These are phyloP conservation scores for Tylopilus cervinicoccineus DNA, from an alignment of 768 basidiomycete genomes.

Conservation along the genomic window DNA sequence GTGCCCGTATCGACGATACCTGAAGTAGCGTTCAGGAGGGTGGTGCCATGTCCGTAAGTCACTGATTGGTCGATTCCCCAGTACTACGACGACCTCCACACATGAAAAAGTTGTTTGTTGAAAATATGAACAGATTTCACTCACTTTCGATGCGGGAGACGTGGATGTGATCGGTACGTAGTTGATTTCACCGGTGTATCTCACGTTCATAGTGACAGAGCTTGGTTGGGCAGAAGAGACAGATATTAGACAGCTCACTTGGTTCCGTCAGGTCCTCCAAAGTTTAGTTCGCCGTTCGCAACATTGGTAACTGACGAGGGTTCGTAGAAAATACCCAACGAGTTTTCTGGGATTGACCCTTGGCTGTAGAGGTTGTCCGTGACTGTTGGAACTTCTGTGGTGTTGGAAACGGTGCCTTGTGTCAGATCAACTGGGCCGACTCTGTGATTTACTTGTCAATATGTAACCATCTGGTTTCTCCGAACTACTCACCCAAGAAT, in stretches of 20 bases:
- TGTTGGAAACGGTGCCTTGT: constrained; percentile 38
- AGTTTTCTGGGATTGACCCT: constrained; percentile 41
- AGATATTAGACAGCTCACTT: constrained; percentile 30
- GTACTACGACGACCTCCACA: constrained; percentile 26
- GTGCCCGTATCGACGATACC: constrained; percentile 55
- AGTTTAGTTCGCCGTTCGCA: constrained; percentile 52
- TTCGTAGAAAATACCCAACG: constrained; percentile 50
- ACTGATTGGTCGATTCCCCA: constrained; percentile 46
- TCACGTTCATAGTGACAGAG: constrained; percentile 7
- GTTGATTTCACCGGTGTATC: constrained; percentile 33
- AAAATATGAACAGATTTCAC: background rate
- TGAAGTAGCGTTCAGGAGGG: constrained; percentile 34
- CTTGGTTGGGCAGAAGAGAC: background rate
- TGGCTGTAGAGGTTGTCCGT: constrained; percentile 50
- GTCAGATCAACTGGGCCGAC: constrained; percentile 53
- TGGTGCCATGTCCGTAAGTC: constrained; percentile 32
- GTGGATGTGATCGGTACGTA: constrained; percentile 42
- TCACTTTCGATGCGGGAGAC: constrained; percentile 39
- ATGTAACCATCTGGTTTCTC: background rate
- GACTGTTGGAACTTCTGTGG: constrained; percentile 45
- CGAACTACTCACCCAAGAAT: constrained; percentile 41
- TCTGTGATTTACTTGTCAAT: constrained; percentile 19
- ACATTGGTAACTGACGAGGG: constrained; percentile 38
- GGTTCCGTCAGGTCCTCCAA: constrained; percentile 47
- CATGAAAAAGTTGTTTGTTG: background rate